A percentile compares a stretch with the other conserved stretches of the same genome.
phyloP scores from a whole-genome alignment of 495 filamentous ascomycete species.

The Tricharina praecox region DNA sequence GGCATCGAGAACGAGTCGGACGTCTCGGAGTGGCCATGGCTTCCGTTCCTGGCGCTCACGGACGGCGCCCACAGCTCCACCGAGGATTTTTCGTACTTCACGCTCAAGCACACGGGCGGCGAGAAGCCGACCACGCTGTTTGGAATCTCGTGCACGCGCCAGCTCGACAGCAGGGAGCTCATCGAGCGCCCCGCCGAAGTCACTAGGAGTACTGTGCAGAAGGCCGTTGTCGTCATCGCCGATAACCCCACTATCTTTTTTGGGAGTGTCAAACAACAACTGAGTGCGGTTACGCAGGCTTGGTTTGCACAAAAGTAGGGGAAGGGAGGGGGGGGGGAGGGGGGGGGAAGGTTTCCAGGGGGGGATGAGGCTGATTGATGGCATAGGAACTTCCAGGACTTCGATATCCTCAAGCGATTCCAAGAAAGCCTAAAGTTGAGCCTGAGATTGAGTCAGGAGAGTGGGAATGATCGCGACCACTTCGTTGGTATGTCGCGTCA shows the following conservation, averaged over 20 bases:
- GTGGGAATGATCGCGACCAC: slow-evolving; percentile 61
- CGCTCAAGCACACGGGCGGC: slow-evolving; percentile 34
- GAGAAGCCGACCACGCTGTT: slow-evolving; percentile 57
- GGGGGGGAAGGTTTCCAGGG: no score
- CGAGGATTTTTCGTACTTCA: slow-evolving; percentile 98
- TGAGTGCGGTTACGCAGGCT: slow-evolving; percentile 74
- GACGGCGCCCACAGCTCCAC: slow-evolving; percentile 85
- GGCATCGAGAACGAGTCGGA: slow-evolving; percentile 60
- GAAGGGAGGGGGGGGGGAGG: no score
- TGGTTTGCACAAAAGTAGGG: slow-evolving; percentile 95
- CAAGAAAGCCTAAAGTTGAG: slow-evolving; percentile 68
- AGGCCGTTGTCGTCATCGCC: slow-evolving; percentile 93
- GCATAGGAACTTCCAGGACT: slow-evolving; percentile 50
- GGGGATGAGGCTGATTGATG: slow-evolving; percentile 2
- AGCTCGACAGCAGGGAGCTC: slow-evolving; percentile 65
- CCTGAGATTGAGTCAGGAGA: slow-evolving; percentile 34
- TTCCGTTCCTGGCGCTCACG: slow-evolving; percentile 95
- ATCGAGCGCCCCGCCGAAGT: slow-evolving; percentile 69
- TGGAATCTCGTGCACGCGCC: slow-evolving; percentile 86
- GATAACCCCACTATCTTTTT: slow-evolving; percentile 50
- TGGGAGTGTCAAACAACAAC: slow-evolving; percentile 36
- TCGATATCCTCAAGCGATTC: slow-evolving; percentile 66
- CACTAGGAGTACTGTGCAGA: slow-evolving; percentile 89
- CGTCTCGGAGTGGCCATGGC: slow-evolving; percentile 76
- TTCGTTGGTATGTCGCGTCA: slow-evolving; percentile 49